Evolutionary conservation across 2,329 filamentous ascomycete species (phyloP).

Genomic region (Colletotrichum truncatum): DNA sequence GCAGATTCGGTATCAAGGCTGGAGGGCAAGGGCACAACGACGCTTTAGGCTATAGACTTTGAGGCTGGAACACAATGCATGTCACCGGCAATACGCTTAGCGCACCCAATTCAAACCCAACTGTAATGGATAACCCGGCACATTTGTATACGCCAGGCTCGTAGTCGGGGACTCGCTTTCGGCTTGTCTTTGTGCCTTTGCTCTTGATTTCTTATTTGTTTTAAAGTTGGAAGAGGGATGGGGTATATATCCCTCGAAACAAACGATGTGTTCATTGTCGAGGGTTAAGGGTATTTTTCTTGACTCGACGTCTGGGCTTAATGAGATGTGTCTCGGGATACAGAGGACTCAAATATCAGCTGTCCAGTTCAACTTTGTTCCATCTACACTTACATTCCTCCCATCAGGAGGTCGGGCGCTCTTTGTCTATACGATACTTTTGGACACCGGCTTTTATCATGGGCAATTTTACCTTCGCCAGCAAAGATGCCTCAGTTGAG

Average conservation of each 20-base stretch:
- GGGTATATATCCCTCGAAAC: background rate
- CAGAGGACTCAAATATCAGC: background rate
- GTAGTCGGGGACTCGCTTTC: background rate
- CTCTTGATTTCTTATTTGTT: background rate
- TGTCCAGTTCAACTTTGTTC: background rate
- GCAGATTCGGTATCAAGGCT: no score
- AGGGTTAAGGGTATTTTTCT: background rate
- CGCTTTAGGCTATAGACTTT: background rate
- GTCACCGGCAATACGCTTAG: background rate
- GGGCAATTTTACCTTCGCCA: background rate
- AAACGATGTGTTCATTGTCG: background rate
- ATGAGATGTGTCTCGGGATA: background rate
- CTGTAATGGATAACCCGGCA: background rate
- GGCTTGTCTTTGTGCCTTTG: background rate
- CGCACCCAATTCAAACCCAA: background rate
- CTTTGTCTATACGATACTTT: no score
- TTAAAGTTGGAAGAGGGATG: background rate
- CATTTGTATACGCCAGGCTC: background rate
- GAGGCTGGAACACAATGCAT: background rate
- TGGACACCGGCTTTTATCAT: no score
- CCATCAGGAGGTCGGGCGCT: no score
- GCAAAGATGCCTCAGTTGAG: conserved; percentile 7
- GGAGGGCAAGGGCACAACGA: background rate
- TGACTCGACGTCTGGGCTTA: background rate
- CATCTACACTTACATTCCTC: background rate